These are phyloP conservation scores for Maudiozyma bulderi DNA, from an alignment of 805 yeast species.

Conservation along the genomic window DNA sequence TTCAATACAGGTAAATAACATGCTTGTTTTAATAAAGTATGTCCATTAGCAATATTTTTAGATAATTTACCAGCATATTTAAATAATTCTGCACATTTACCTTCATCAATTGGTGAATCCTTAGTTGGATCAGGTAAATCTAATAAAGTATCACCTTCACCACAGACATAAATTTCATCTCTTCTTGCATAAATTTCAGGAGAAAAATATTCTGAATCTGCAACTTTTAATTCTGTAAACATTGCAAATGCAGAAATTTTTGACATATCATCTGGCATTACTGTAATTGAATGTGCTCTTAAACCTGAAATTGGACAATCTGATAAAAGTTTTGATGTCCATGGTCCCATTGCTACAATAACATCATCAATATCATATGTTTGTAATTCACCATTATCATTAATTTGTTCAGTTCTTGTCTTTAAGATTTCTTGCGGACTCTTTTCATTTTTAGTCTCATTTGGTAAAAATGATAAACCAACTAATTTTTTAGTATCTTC, in stretches of 20 bases:
- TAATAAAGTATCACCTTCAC: conserved; percentile 88
- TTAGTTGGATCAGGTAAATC: conserved; percentile 91
- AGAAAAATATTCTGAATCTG: conserved; percentile 58
- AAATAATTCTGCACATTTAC: conserved; percentile 81
- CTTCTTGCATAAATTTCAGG: conserved; percentile 94
- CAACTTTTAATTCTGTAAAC: conserved; percentile 80
- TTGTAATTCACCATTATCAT: conserved; percentile 24
- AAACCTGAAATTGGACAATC: conserved; percentile 91
- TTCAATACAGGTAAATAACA: conserved; percentile 92
- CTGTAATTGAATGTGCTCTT: conserved; percentile 90
- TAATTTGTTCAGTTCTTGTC: background rate
- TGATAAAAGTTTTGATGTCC: conserved; percentile 87
- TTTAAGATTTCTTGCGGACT: conserved; percentile 21
- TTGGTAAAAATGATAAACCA: conserved; percentile 56
- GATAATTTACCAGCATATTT: conserved; percentile 70
- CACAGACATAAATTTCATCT: conserved; percentile 94
- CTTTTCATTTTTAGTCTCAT: conserved; percentile 20
- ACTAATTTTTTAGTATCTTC: conserved; percentile 57
- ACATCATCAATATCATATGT: conserved; percentile 56
- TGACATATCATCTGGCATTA: conserved; percentile 59
- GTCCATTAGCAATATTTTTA: conserved; percentile 60
- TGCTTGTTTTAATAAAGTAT: conserved; percentile 76
- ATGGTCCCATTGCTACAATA: conserved; percentile 88
- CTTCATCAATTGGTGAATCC: conserved; percentile 79
- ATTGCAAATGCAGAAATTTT: conserved; percentile 88